Conservation (phyloP, 2,329 filamentous ascomycete genomes). For the Orbilia quercus region DNA sequence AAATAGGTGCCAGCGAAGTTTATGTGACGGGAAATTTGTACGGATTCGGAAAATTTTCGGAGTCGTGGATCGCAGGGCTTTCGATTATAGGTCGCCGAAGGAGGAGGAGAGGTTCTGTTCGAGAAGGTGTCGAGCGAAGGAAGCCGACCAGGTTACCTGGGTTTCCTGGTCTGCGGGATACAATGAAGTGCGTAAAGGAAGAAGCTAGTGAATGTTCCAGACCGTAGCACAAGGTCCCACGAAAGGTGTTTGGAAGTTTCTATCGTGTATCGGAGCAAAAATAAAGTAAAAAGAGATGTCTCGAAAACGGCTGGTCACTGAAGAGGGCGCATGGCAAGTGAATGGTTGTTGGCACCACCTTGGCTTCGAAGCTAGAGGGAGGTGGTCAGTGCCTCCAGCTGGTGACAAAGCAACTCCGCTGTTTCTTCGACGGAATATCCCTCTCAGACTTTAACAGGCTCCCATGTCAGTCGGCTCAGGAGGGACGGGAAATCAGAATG, state of each 20-base stretch:
- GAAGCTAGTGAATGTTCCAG: constrained; percentile 38
- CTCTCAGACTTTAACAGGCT: constrained; percentile 35
- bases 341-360: constrained; percentile 28
- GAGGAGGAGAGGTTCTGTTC: constrained; percentile 18
- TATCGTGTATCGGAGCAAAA: constrained; percentile 40
- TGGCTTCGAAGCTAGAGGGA: constrained; percentile 39
- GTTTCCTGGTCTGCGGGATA: constrained; percentile 5
- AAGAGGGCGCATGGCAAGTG: constrained; percentile 30
- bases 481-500: constrained; percentile 39
- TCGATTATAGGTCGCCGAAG: constrained; percentile 45
- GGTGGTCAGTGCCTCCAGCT: constrained; percentile 39
- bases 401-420: constrained; percentile 41
- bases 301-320: constrained; percentile 37
- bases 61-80: constrained; percentile 10
- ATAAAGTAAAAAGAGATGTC: no score
- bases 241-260: constrained; percentile 36
- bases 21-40: constrained; percentile 40
- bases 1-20: not conserved
- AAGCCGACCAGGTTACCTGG: constrained; percentile 3
- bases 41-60: constrained; percentile 50
- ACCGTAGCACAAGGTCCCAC: constrained; percentile 48
- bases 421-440: constrained; percentile 49
- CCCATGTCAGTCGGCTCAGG: constrained; percentile 44
- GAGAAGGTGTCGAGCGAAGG: constrained; percentile 19
- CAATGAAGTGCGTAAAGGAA: constrained; percentile 14